Evolutionary conservation across 1,284 basidiomycete genomes (phyloP).

Genomic region (Anthracocystis setariae): DNA sequence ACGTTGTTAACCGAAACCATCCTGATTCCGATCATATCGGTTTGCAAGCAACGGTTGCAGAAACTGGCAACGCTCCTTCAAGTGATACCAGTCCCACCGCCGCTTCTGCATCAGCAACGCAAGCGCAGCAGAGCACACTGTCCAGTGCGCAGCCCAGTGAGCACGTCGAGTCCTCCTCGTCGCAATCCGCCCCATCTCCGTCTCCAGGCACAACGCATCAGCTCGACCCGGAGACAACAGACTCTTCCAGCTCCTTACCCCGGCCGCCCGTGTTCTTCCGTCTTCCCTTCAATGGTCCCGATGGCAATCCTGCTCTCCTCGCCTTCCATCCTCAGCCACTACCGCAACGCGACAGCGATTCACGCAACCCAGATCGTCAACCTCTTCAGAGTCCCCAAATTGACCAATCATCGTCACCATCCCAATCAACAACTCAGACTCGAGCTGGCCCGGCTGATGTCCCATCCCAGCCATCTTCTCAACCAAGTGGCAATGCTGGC

Average conservation of each 20-base stretch:
- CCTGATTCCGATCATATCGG: not conserved
- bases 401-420: conserved; percentile 4
- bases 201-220: not conserved
- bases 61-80: not conserved
- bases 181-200: not conserved
- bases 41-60: conserved; percentile 1
- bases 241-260: conserved; percentile 1
- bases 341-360: conserved; percentile 9
- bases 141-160: not conserved
- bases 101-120: not conserved
- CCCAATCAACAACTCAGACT: conserved; percentile 2
- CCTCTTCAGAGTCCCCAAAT: not conserved
- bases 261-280: conserved; percentile 46
- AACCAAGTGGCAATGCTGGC: not conserved
- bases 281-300: conserved; percentile 42
- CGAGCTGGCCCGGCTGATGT: not conserved
- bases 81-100: not conserved
- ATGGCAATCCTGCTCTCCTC: conserved; percentile 50
- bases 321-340: conserved; percentile 51
- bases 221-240: not conserved
- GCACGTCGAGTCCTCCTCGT: not conserved
- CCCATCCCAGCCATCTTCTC: not conserved
- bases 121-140: not conserved
- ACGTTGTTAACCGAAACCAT: conserved; percentile 13
- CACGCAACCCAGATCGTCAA: not conserved